Evolutionary conservation across 768 basidiomycete genomes (phyloP), one percentile per base, ranked within the genome.

Genomic region (Lactarius sanguifluus): DNA sequence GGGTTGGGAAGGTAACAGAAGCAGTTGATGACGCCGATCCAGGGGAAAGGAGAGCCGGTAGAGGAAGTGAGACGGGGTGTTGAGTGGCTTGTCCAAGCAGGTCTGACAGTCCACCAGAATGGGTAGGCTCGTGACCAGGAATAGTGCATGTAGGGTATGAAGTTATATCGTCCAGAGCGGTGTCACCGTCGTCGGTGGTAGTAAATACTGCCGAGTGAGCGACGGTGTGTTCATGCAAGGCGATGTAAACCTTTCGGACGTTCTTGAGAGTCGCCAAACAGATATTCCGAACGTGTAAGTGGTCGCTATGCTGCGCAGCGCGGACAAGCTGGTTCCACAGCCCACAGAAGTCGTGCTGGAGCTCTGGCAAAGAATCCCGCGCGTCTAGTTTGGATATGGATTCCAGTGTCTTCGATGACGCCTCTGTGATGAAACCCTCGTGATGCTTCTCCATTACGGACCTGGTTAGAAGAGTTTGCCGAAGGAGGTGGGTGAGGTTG

Each of bases 201-300:
- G 23, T 1, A 32, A 41, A 64, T 34, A 2, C 4, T 0, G 36
- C 25, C n/a, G 36, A n/a, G 16, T 3, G 32, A n/a, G 7, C 6
- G 5, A 1, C 7, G 7, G 20, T 5, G 34, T 16, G 10, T n/a
- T 38, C n/a, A 20, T 64, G 64, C 16, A 64, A 32, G 5, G 58
- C 28, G 38, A 59, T 6, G 40, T 59, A 64, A 9, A 55, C 36
- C 64, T 32, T 59, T 16, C 64, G 64, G 32, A 64, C 23, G 25
- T 59, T 59, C 64, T 59, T 64, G 30, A 64, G 64, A 3, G 45
- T 32, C 15, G 18, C 16, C 13, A 32, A 20, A n/a, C 13, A 16
- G 6, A 59, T 5, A 40, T 3, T 5, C 34, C 0, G 18, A 2
- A 20, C 15, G 34, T 50, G 18, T 8, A 45, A 10, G 58, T 8